Percentiles rank a stretch among this genome's conserved stretches.
phyloP scores from a whole-genome alignment of 257 asterid genomes.

The Hygrophila difformis region DNA sequence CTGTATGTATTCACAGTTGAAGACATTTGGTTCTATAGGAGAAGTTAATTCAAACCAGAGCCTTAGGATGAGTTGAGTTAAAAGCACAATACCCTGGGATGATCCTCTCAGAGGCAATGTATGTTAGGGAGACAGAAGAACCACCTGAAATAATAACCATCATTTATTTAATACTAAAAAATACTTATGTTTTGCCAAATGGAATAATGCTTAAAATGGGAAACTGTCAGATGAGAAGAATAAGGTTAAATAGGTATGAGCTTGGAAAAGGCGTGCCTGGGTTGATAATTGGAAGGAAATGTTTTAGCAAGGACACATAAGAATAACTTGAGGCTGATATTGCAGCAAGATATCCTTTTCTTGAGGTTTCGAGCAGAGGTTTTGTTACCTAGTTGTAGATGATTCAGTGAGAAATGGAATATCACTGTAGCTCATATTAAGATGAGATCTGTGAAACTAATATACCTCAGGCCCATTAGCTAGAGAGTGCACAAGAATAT shows the following conservation, averaged over 20 bases:
- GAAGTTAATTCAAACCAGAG: not conserved
- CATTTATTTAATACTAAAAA: slow-evolving; percentile 4
- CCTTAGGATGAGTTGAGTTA: slow-evolving; percentile 1
- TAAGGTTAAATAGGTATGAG: not conserved
- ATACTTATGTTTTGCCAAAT: slow-evolving; percentile 5
- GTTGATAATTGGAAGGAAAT: slow-evolving; percentile 75
- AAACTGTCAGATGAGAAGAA: not conserved
- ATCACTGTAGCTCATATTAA: not conserved
- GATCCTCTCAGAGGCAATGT: slow-evolving; percentile 81
- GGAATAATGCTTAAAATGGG: not conserved
- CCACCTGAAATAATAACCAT: slow-evolving; percentile 47
- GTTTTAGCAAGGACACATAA: slow-evolving; percentile 59
- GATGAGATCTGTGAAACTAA: slow-evolving; percentile 8
- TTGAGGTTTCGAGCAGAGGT: slow-evolving; percentile 76
- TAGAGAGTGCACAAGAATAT: slow-evolving; percentile 83
- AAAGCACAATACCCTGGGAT: slow-evolving; percentile 63
- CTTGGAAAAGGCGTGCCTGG: slow-evolving; percentile 42
- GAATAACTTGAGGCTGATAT: slow-evolving; percentile 94
- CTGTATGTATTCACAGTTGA: slow-evolving; percentile 21
- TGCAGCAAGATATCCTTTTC: slow-evolving; percentile 90
- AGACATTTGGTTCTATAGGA: slow-evolving; percentile 3
- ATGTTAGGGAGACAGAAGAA: slow-evolving; percentile 74
- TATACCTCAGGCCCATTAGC: slow-evolving; percentile 91
- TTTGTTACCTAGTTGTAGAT: slow-evolving; percentile 54
- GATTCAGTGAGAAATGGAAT: slow-evolving; percentile 12